Percentiles rank a stretch among this genome's conserved stretches.
These are phyloP conservation scores for Microbotryum saponariae DNA, from an alignment of 1,284 basidiomycete genomes.

Conservation along the genomic window DNA sequence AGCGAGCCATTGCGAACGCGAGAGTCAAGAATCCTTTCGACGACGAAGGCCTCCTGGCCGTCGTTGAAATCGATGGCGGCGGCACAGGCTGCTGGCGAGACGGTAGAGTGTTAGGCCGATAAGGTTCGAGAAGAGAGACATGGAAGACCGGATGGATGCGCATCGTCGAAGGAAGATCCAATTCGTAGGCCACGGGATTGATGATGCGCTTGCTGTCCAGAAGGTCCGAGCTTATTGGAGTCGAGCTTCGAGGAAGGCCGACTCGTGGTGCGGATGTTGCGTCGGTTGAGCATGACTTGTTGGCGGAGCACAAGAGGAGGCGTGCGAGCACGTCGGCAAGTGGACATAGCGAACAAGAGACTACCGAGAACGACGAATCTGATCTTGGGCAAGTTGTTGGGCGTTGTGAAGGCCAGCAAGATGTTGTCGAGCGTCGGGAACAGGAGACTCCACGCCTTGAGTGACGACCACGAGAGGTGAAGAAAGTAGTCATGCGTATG, in stretches of 20 bases:
- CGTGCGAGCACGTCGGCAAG: too few relatives aligned
- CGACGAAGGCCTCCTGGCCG: background rate
- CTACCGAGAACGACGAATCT: too few relatives aligned
- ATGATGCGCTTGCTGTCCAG: constrained; percentile 2
- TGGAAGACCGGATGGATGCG: constrained; percentile 10
- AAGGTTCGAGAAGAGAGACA: constrained; percentile 13
- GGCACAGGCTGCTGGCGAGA: background rate
- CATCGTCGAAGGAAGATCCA: constrained; percentile 7
- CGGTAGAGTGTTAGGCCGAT: background rate
- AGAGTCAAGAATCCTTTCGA: constrained; percentile 1
- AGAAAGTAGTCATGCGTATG: constrained; percentile 19
- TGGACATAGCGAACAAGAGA: too few relatives aligned
- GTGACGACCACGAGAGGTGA: background rate
- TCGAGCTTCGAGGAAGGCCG: constrained; percentile 12
- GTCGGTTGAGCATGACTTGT: constrained; percentile 28
- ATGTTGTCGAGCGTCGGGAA: too few relatives aligned
- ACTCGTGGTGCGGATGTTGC: constrained; percentile 17
- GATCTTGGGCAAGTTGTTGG: too few relatives aligned
- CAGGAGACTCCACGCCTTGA: background rate
- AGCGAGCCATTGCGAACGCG: background rate
- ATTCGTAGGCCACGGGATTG: constrained; percentile 4
- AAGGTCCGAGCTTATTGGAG: constrained; percentile 10
- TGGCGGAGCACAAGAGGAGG: background rate
- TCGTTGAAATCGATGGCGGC: background rate
- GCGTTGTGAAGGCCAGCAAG: too few relatives aligned